Base-by-base conservation (phyloP, 352 stramenopile species). In the Phytophthora tubulina region DNA sequence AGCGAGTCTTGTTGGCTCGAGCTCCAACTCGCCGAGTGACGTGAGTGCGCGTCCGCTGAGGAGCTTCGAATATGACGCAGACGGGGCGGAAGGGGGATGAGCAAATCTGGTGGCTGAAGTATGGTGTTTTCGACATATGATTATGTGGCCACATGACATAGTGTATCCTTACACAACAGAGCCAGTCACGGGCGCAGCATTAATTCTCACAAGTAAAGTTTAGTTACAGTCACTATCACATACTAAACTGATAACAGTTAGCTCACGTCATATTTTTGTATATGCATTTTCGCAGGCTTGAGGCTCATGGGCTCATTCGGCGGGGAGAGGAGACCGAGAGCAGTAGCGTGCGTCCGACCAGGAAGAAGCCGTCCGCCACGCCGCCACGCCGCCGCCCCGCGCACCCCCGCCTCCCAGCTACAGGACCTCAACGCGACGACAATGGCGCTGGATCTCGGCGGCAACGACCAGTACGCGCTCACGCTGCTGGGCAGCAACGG, bases 401-500 rank as follows among this genome's bases (percentile, higher is more conserved):
- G 27, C n/a, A 33, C 45, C 17, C 13, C 17, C 10, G 30, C 30
- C 30, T 7, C 11, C 46, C 39, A 46, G 39, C 63, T 31, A 33
- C 32, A 52, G 32, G 17, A 41, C 36, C 7, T 21, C 17, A 35
- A 70, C 35, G 13, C 11, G 10, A 70, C 31, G 21, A 52, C 53
- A 7, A 84, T 84, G 77, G 77, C 77, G 53, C 61, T 84, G 58
- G 74, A 84, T 48, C 61, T 82, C 36, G 74, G 64, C 17, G 50
- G 63, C 32, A 79, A 67, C 56, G 74, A 82, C 45, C 71, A 81
- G 64, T 82, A 91, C 67, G 77, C 84, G 67, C 84, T 92, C 41
- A 76, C 84, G 60, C 70, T 92, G 54, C 79, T 91, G 17, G 73
- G 76, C 50, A 73, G 51, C 54, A 88, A 78, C 51, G 86, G 81